Evolutionary conservation across 441 rosid species (phyloP).

Genomic region (Gossypium davidsonii): DNA sequence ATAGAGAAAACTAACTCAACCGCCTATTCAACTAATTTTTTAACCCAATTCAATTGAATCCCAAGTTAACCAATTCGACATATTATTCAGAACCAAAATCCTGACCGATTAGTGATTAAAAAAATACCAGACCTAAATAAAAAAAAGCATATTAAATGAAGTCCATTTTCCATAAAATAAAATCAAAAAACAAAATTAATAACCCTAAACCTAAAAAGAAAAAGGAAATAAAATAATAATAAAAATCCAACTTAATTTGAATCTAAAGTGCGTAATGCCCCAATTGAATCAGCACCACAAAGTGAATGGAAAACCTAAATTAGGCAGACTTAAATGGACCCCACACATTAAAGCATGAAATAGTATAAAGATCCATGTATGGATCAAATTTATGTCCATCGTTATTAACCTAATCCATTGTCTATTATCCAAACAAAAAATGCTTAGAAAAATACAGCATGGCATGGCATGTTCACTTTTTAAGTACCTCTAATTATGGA

Average conservation of each 20-base stretch:
- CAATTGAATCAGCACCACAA: background rate
- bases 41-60: no score
- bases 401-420: background rate
- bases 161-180: no score
- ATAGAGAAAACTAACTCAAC: no score
- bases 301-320: background rate
- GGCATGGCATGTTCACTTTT: background rate
- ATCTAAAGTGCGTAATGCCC: no score
- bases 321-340: background rate
- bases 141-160: no score
- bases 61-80: no score
- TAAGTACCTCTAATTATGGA: background rate
- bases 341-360: background rate
- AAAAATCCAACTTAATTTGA: background rate
- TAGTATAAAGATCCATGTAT: background rate
- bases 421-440: background rate
- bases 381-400: background rate
- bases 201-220: background rate
- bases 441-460: background rate
- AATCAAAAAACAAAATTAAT: no score
- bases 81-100: no score
- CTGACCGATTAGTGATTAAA: no score
- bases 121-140: no score
- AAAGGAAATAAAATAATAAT: no score
- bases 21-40: no score